phyloP scores from a whole-genome alignment of 148 eudicot species.

The Pharnaceum exiguum region DNA sequence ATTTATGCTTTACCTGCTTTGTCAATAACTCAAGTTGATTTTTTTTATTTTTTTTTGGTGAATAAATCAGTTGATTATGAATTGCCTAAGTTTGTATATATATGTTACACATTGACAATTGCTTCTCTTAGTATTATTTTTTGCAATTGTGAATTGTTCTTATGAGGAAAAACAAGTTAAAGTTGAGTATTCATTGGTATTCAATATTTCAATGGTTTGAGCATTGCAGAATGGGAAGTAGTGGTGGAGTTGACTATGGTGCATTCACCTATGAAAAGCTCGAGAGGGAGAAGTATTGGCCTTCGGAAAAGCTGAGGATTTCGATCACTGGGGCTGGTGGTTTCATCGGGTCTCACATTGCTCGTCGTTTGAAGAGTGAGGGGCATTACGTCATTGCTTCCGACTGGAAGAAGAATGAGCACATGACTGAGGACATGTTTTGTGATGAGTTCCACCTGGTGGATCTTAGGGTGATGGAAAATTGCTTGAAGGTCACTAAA shows the following conservation, averaged over 20 bases:
- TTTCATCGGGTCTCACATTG: slow-evolving; percentile 53
- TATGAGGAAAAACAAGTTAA: neutral
- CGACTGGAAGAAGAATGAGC: slow-evolving; percentile 61
- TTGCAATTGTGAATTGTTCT: neutral
- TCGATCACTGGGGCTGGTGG: slow-evolving; percentile 60
- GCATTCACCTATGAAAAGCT: slow-evolving; percentile 49
- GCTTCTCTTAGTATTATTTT: too few relatives aligned
- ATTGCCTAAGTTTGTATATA: too few relatives aligned
- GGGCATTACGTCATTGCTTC: slow-evolving; percentile 56
- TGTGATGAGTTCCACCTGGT: slow-evolving; percentile 55
- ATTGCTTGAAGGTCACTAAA: slow-evolving; percentile 47
- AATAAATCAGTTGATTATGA: too few relatives aligned
- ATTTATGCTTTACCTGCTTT: too few relatives aligned
- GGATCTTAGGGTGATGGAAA: slow-evolving; percentile 58
- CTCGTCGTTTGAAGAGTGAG: slow-evolving; percentile 46
- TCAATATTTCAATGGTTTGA: neutral
- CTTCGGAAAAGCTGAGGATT: slow-evolving; percentile 42
- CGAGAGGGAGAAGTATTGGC: slow-evolving; percentile 53
- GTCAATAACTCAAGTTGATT: too few relatives aligned
- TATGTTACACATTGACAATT: too few relatives aligned
- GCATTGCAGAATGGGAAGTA: slow-evolving; percentile 36
- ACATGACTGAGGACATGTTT: slow-evolving; percentile 58
- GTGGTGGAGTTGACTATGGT: slow-evolving; percentile 38
- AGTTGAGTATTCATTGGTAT: neutral
- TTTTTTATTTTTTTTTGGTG: too few relatives aligned